Evolutionary conservation across 1,284 basidiomycete species (phyloP).

Genomic region (Leccinum griseonigrum): DNA sequence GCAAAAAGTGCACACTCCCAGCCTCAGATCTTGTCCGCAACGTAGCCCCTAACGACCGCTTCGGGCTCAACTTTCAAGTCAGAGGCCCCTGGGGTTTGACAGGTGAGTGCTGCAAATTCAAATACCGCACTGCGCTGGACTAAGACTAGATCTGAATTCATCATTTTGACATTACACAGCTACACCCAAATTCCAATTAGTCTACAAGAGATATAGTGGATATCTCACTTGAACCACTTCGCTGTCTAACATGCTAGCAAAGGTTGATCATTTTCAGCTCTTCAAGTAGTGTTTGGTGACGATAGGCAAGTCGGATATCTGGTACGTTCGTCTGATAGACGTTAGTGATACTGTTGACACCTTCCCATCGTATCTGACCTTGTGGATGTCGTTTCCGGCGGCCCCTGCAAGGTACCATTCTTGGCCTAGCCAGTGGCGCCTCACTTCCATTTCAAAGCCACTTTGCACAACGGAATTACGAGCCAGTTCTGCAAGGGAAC

Average conservation of each 20-base stretch:
- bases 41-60: neutral
- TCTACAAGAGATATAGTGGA: neutral
- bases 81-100: neutral
- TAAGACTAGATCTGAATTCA: neutral
- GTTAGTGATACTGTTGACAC: conserved; percentile 10
- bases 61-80: neutral
- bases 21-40: too few species aligned
- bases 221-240: neutral
- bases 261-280: conserved; percentile 74
- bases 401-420: conserved; percentile 89
- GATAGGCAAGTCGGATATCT: conserved; percentile 82
- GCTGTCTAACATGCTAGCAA: conserved; percentile 11
- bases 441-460: conserved; percentile 99
- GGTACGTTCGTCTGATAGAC: conserved; percentile 86
- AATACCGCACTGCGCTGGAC: neutral
- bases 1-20: too few species aligned
- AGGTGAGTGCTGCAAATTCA: neutral
- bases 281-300: conserved; percentile 87
- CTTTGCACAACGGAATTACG: conserved; percentile 96
- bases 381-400: conserved; percentile 89
- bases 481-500: conserved; percentile 85
- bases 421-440: conserved; percentile 94
- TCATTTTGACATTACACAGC: neutral
- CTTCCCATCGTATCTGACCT: conserved; percentile 45
- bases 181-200: neutral